Conservation (phyloP, 345 rosid species). For the Diplotaxis tenuifolia region DNA sequence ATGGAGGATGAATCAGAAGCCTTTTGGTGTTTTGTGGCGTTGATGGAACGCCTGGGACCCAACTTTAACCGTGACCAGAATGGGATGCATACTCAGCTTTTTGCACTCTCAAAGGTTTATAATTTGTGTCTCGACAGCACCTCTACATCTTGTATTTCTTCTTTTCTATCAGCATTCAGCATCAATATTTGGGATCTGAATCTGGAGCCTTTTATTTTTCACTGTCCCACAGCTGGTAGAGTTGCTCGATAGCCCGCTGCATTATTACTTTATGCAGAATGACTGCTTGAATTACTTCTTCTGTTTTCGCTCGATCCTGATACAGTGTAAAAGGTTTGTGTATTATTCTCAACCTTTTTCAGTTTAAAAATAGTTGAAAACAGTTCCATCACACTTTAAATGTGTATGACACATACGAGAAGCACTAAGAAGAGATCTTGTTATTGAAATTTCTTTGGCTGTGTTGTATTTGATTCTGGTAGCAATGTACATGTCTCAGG, state of each 20-base stretch:
- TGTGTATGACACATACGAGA: background rate
- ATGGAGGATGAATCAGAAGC: slow-evolving; percentile 85
- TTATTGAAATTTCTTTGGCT: background rate
- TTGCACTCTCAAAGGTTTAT: slow-evolving; percentile 85
- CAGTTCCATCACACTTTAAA: background rate
- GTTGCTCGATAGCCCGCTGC: slow-evolving; percentile 81
- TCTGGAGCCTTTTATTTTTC: slow-evolving; percentile 19
- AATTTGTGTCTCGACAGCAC: background rate
- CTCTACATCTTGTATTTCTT: background rate
- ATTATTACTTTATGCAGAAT: slow-evolving; percentile 81
- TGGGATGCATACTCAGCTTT: slow-evolving; percentile 97
- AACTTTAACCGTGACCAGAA: slow-evolving; percentile 94
- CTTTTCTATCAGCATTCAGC: slow-evolving; percentile 2
- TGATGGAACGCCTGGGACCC: slow-evolving; percentile 95
- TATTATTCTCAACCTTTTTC: slow-evolving; percentile 2
- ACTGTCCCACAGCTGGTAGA: slow-evolving; percentile 70
- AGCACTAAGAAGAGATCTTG: no score
- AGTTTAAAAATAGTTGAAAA: background rate
- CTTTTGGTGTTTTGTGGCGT: slow-evolving; percentile 92
- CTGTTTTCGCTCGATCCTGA: slow-evolving; percentile 96
- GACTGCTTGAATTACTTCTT: slow-evolving; percentile 98
- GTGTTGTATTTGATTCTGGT: slow-evolving; percentile 13
- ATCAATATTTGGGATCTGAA: slow-evolving; percentile 22
- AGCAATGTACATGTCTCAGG: slow-evolving; percentile 43
- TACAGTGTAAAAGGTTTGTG: slow-evolving; percentile 84